Percentiles rank a stretch among this genome's conserved stretches.
Evolutionary conservation across 2,329 filamentous ascomycete species (phyloP).

Genomic region (Atkinsonella texensis): DNA sequence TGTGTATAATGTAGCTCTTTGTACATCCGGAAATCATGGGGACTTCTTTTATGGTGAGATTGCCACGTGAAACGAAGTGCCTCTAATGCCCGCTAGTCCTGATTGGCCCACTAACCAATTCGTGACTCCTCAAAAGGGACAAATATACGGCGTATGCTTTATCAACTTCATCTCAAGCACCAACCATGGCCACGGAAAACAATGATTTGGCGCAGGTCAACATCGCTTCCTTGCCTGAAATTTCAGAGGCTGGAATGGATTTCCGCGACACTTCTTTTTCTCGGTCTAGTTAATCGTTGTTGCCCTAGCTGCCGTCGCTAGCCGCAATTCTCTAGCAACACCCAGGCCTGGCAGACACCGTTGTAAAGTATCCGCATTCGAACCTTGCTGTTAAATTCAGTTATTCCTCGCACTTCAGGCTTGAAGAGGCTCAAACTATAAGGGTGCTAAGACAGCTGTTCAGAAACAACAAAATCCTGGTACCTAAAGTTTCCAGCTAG

Average conservation of each 20-base stretch:
- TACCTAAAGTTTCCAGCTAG: conserved; percentile 1
- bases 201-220: neutral
- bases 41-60: too few species aligned
- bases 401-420: neutral
- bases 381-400: neutral
- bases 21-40: too few species aligned
- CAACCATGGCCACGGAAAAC: neutral
- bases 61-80: too few species aligned
- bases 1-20: too few species aligned
- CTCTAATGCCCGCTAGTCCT: too few species aligned
- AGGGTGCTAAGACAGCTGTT: neutral
- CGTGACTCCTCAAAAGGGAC: too few species aligned
- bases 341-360: neutral
- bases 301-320: neutral
- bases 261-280: conserved; percentile 2
- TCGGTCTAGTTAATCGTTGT: neutral
- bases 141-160: neutral
- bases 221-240: neutral
- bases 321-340: neutral
- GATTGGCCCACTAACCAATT: too few species aligned
- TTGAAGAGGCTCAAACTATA: neutral
- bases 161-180: neutral
- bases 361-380: neutral
- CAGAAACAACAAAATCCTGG: neutral
- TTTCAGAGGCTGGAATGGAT: neutral